Evolutionary conservation across 2,329 filamentous ascomycete species (phyloP).

Genomic region (Hypocrella siamensis): DNA sequence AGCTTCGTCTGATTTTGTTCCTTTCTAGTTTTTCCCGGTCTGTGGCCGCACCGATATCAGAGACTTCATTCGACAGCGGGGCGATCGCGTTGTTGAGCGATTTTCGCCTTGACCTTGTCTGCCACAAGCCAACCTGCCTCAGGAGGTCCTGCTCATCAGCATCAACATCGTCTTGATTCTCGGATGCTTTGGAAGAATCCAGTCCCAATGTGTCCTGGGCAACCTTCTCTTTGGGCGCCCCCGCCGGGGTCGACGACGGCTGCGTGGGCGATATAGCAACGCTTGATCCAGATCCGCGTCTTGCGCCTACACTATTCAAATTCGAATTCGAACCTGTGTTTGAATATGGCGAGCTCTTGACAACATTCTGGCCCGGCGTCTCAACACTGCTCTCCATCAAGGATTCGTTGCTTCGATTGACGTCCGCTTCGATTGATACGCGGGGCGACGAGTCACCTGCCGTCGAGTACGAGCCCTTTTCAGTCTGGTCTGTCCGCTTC

Average conservation of each 20-base stretch:
- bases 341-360: constrained; percentile 15
- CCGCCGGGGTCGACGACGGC: constrained; percentile 9
- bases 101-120: constrained; percentile 17
- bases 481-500: constrained; percentile 10
- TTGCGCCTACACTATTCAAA: constrained; percentile 9
- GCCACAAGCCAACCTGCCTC: constrained; percentile 50
- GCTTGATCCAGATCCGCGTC: constrained; percentile 17
- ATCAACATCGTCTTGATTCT: constrained; percentile 34
- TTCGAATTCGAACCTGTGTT: constrained; percentile 7
- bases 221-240: constrained; percentile 7
- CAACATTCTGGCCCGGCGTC: constrained; percentile 8
- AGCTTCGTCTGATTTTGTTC: constrained; percentile 63
- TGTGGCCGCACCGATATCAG: constrained; percentile 16
- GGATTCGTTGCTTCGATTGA: background rate
- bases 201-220: constrained; percentile 8
- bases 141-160: constrained; percentile 53
- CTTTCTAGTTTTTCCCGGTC: constrained; percentile 38
- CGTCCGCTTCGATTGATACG: constrained; percentile 7
- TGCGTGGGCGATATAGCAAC: constrained; percentile 12
- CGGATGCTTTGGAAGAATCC: constrained; percentile 6
- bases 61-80: constrained; percentile 16
- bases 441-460: constrained; percentile 9
- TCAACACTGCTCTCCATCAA: background rate
- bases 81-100: constrained; percentile 18
- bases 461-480: constrained; percentile 12